Percentiles rank a stretch among this genome's conserved stretches.
phyloP scores from a whole-genome alignment of 1,284 basidiomycete species.

The Cryptococcus floricola region DNA sequence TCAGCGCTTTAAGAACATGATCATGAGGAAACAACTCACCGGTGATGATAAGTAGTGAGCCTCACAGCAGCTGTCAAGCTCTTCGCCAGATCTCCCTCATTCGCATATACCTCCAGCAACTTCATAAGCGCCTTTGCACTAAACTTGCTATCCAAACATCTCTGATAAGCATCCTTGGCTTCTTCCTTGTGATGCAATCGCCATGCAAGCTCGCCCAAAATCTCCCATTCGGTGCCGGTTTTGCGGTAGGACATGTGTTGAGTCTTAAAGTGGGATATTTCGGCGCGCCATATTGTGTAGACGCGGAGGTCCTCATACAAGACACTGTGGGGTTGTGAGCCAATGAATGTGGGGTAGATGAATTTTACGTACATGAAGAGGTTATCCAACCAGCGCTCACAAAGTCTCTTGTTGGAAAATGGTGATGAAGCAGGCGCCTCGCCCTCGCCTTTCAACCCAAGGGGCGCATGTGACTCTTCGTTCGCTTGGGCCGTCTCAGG shows the following conservation, averaged over 20 bases:
- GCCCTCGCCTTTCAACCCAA: conserved; percentile 47
- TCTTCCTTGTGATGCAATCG: conserved; percentile 95
- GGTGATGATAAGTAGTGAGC: conserved; percentile 82
- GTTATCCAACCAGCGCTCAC: conserved; percentile 95
- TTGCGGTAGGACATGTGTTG: conserved; percentile 94
- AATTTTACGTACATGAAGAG: conserved; percentile 68
- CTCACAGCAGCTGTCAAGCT: conserved; percentile 87
- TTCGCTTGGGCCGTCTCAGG: conserved; percentile 45
- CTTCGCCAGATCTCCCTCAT: conserved; percentile 86
- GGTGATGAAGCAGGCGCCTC: conserved; percentile 61
- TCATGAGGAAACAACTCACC: conserved; percentile 39
- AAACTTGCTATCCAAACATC: conserved; percentile 85
- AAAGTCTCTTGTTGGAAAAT: conserved; percentile 93
- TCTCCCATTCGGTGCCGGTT: conserved; percentile 97
- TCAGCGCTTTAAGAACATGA: conserved; percentile 1
- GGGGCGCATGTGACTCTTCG: conserved; percentile 30
- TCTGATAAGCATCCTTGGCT: conserved; percentile 93
- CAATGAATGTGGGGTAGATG: background rate
- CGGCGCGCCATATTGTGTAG: conserved; percentile 98
- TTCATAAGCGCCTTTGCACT: conserved; percentile 87
- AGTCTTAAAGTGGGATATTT: conserved; percentile 97
- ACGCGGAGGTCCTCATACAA: conserved; percentile 78
- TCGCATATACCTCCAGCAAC: conserved; percentile 89
- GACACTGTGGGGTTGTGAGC: background rate
- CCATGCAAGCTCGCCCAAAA: conserved; percentile 87